Evolutionary conservation across 2,329 filamentous ascomycete species (phyloP).

Genomic region (Cadophora gregata): DNA sequence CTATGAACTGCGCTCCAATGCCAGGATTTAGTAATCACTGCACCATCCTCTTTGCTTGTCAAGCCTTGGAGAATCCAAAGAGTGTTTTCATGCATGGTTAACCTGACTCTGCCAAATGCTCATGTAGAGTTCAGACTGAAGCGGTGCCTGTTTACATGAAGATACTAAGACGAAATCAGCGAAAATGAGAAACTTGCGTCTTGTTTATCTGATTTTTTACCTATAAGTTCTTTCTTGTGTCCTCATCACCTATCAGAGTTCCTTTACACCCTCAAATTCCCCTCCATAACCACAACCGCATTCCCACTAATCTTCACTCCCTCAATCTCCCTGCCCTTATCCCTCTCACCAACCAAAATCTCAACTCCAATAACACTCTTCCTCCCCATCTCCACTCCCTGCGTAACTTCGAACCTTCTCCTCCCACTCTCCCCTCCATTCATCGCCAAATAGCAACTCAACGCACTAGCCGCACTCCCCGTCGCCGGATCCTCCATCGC

Average conservation of each 20-base stretch:
- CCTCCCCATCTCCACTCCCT: constrained; percentile 70
- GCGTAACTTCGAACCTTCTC: constrained; percentile 57
- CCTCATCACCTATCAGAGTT: neutral
- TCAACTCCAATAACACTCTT: constrained; percentile 32
- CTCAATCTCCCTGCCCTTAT: constrained; percentile 21
- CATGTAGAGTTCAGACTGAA: too few species aligned
- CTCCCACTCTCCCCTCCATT: constrained; percentile 45
- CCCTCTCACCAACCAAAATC: constrained; percentile 17
- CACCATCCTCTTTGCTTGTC: too few species aligned
- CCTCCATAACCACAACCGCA: constrained; percentile 35
- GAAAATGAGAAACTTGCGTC: too few species aligned
- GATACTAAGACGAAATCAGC: too few species aligned
- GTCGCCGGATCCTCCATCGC: constrained; percentile 64
- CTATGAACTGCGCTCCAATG: too few species aligned
- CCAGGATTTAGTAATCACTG: too few species aligned
- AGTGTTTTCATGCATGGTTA: too few species aligned
- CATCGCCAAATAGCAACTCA: constrained; percentile 61
- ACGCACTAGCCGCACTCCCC: constrained; percentile 64
- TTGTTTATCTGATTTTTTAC: too few species aligned
- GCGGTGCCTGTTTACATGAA: neutral
- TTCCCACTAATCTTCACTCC: constrained; percentile 31
- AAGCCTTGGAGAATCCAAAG: too few species aligned
- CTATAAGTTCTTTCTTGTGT: neutral
- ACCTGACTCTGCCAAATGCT: too few species aligned
- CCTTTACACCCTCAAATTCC: constrained; percentile 29